Conservation (phyloP, 805 yeast species). For the Cyberlindnera mississippiensis region DNA sequence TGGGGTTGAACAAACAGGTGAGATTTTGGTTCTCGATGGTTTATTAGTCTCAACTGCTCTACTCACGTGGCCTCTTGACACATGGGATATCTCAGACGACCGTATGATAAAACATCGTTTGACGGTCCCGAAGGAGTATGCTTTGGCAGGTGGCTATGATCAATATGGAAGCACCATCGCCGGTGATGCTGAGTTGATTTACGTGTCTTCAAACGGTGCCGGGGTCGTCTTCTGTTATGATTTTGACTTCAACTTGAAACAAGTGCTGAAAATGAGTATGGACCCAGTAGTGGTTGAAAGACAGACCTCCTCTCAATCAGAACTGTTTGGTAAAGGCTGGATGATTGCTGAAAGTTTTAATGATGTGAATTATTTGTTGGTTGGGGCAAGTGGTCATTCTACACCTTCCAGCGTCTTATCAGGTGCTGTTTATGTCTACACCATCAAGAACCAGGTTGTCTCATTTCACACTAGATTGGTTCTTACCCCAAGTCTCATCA, state of each 20-base stretch:
- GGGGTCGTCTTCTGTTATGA: constrained; percentile 36
- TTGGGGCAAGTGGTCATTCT: constrained; percentile 12
- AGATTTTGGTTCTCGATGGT: constrained; percentile 31
- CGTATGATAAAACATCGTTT: no score
- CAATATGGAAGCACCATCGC: constrained; percentile 39
- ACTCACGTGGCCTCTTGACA: no score
- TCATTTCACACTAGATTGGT: constrained; percentile 5
- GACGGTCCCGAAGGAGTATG: constrained; percentile 19
- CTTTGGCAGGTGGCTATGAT: constrained; percentile 32
- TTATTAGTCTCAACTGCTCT: no score
- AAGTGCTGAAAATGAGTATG: constrained; percentile 15
- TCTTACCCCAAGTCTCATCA: neutral
- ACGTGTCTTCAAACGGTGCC: constrained; percentile 37
- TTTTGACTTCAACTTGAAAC: constrained; percentile 17
- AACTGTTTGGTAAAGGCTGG: constrained; percentile 19
- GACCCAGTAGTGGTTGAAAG: constrained; percentile 25
- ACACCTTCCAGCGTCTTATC: constrained; percentile 29
- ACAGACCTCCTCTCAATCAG: constrained; percentile 13
- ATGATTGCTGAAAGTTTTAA: constrained; percentile 15
- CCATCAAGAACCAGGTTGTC: neutral
- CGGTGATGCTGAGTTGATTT: constrained; percentile 23
- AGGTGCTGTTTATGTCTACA: constrained; percentile 40
- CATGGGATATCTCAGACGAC: constrained; percentile 13
- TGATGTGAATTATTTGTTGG: constrained; percentile 9
- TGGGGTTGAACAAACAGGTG: constrained; percentile 34